These are phyloP conservation scores for Mallotus nudiflorus DNA, from an alignment of 345 rosid genomes.

Conservation along the genomic window DNA sequence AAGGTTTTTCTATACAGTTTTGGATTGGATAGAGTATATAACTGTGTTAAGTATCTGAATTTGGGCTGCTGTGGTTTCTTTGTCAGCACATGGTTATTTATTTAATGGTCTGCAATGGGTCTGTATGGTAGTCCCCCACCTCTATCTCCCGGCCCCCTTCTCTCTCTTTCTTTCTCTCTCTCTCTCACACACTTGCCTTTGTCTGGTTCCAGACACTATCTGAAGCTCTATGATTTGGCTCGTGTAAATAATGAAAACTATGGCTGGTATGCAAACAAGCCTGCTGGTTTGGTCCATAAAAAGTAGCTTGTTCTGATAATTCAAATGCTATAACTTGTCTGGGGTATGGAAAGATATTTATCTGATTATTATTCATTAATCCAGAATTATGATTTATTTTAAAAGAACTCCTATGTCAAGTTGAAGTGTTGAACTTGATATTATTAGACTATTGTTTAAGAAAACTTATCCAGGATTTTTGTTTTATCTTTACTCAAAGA, in stretches of 20 bases:
- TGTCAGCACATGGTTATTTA: background rate
- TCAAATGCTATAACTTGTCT: background rate
- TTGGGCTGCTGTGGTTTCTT: background rate
- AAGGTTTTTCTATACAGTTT: background rate
- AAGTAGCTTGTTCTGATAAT: background rate
- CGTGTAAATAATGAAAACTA: background rate
- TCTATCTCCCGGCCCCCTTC: no score
- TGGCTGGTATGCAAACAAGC: background rate
- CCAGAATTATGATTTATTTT: background rate
- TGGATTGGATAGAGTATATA: background rate
- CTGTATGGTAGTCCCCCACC: background rate
- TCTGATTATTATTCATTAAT: background rate
- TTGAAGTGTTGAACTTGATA: background rate
- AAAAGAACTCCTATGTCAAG: background rate
- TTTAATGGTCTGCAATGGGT: background rate
- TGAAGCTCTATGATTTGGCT: background rate
- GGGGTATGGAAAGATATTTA: background rate
- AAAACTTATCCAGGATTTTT: background rate
- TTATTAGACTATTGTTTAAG: no score
- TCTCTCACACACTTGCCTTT: background rate
- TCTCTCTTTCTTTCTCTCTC: background rate
- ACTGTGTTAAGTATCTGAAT: background rate
- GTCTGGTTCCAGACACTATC: background rate
- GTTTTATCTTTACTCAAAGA: background rate
- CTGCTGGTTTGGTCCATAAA: background rate